These are phyloP conservation scores for Corymbia maculata DNA, from an alignment of 345 rosid genomes.

Conservation along the genomic window DNA sequence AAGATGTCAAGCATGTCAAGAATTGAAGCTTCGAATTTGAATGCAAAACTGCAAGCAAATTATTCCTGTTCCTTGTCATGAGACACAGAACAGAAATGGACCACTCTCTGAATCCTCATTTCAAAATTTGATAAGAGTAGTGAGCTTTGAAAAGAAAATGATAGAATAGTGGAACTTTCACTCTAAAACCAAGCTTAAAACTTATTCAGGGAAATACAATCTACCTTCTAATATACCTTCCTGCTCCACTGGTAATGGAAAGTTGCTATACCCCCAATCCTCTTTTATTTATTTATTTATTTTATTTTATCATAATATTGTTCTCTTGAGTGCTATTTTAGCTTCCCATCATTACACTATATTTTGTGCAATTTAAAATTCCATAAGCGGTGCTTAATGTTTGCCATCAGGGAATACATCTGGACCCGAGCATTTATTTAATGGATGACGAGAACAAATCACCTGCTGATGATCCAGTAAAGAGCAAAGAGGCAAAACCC, in stretches of 20 bases:
- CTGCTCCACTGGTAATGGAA: background rate
- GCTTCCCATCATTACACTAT: background rate
- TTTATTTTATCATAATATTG: background rate
- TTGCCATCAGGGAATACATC: slow-evolving; percentile 71
- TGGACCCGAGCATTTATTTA: slow-evolving; percentile 96
- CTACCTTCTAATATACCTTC: background rate
- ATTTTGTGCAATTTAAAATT: background rate
- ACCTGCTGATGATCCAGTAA: slow-evolving; percentile 30
- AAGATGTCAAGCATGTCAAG: background rate
- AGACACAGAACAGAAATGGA: background rate
- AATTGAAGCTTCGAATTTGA: background rate
- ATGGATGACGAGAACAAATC: slow-evolving; percentile 81
- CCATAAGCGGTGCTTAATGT: background rate
- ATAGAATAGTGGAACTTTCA: background rate
- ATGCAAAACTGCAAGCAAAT: background rate
- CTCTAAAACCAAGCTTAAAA: background rate
- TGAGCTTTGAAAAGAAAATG: background rate
- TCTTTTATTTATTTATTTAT: background rate
- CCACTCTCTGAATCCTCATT: background rate
- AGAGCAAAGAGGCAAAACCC: slow-evolving; percentile 16
- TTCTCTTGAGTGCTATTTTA: background rate
- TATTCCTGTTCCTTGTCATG: background rate
- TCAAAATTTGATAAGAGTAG: background rate
- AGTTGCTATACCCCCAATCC: background rate
- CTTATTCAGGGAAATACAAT: background rate